Evolutionary conservation across 2,329 filamentous ascomycete genomes (phyloP).

Genomic region (Pestalotiopsis sp.): DNA sequence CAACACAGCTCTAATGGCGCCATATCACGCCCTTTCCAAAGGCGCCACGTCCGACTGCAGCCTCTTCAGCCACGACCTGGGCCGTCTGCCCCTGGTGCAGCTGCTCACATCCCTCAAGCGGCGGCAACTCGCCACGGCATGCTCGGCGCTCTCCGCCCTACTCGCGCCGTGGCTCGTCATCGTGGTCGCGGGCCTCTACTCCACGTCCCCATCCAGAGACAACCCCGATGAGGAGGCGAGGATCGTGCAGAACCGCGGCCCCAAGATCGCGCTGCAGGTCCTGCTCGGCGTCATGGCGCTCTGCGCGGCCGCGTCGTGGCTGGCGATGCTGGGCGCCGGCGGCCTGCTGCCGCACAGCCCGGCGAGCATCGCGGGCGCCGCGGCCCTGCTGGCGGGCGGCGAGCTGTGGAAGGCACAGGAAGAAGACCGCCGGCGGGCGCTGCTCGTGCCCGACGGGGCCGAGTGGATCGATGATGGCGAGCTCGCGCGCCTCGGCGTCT

Average conservation of each 20-base stretch:
- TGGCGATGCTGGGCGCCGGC: constrained; percentile 21
- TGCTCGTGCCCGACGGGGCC: constrained; percentile 24
- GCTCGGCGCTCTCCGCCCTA: background rate
- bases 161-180: constrained; percentile 8
- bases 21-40: constrained; percentile 1
- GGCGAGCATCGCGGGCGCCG: constrained; percentile 31
- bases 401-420: constrained; percentile 24
- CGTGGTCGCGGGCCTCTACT: constrained; percentile 13
- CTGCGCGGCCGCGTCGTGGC: constrained; percentile 26
- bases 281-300: constrained; percentile 32
- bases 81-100: constrained; percentile 6
- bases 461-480: constrained; percentile 29
- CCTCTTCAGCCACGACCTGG: constrained; percentile 8
- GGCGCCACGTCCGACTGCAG: background rate
- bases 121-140: background rate
- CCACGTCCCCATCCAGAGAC: background rate
- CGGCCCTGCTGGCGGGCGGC: constrained; percentile 28
- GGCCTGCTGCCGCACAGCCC: constrained; percentile 32
- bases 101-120: background rate
- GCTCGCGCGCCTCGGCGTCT: constrained; percentile 20
- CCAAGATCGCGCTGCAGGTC: constrained; percentile 33
- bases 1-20: background rate
- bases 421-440: background rate
- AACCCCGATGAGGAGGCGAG: constrained; percentile 12
- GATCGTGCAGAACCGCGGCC: constrained; percentile 27